These are phyloP conservation scores for Leccinellum albellum DNA, from an alignment of 768 basidiomycete species.

Conservation along the genomic window DNA sequence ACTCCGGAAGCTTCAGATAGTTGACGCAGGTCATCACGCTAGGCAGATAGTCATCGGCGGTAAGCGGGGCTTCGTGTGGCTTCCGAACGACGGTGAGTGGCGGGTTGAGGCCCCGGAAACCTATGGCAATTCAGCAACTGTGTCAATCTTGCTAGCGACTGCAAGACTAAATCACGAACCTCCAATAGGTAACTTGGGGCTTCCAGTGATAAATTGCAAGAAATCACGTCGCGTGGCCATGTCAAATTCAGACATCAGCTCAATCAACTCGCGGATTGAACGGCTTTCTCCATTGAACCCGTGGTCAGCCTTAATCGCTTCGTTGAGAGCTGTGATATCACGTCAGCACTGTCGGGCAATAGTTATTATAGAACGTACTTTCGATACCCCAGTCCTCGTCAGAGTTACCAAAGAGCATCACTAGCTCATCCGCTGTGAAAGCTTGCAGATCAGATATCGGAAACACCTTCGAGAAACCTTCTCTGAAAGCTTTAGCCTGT, in stretches of 20 bases:
- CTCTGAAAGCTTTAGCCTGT: slow-evolving; percentile 88
- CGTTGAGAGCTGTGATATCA: slow-evolving; percentile 63
- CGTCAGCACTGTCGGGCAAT: not conserved
- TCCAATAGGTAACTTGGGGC: slow-evolving; percentile 93
- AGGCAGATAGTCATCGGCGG: slow-evolving; percentile 91
- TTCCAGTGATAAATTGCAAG: slow-evolving; percentile 96
- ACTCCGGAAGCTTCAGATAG: slow-evolving; percentile 94
- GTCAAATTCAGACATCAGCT: slow-evolving; percentile 83
- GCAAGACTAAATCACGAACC: slow-evolving; percentile 46
- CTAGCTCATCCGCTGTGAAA: slow-evolving; percentile 93
- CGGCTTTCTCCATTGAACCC: slow-evolving; percentile 95
- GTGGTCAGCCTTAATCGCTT: slow-evolving; percentile 94
- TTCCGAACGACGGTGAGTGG: slow-evolving; percentile 95
- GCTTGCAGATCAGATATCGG: slow-evolving; percentile 86
- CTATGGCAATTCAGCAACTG: slow-evolving; percentile 34
- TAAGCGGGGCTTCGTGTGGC: slow-evolving; percentile 87
- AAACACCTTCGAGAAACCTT: slow-evolving; percentile 96
- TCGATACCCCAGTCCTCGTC: slow-evolving; percentile 97
- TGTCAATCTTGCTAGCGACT: not conserved
- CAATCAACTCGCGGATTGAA: slow-evolving; percentile 82
- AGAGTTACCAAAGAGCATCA: slow-evolving; percentile 91
- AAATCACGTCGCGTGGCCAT: slow-evolving; percentile 72
- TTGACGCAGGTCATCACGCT: slow-evolving; percentile 99
- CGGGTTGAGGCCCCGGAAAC: slow-evolving; percentile 93
- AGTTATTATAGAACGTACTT: slow-evolving; percentile 50